A percentile compares a stretch with the other conserved stretches of the same genome.
These are phyloP conservation scores for Solanum ahanhuiri DNA, from an alignment of 257 asterid genomes.

Conservation along the genomic window DNA sequence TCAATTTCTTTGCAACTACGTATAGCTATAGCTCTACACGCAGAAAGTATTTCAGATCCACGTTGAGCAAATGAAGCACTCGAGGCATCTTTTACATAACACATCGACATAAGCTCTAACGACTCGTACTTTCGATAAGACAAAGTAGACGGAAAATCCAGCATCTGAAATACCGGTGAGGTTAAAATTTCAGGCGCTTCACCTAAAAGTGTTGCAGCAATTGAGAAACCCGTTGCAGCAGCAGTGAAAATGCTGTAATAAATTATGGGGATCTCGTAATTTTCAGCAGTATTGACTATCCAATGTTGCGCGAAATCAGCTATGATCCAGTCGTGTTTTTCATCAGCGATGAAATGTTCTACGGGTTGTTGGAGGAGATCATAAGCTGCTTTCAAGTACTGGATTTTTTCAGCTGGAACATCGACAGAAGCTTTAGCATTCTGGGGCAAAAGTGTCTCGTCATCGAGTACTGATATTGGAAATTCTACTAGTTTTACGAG, in stretches of 20 bases:
- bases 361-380: background rate
- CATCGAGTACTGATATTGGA: background rate
- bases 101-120: background rate
- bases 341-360: background rate
- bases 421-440: background rate
- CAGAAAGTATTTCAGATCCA: background rate
- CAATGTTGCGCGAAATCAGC: background rate
- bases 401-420: background rate
- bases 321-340: background rate
- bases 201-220: background rate
- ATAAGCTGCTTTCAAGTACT: background rate
- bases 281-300: background rate
- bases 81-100: background rate
- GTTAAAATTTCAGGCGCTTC: background rate
- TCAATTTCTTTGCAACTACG: conserved; percentile 7
- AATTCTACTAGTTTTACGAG: background rate
- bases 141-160: conserved; percentile 3
- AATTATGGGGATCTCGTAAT: background rate
- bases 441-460: background rate
- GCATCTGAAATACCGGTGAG: background rate
- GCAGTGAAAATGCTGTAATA: background rate
- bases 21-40: background rate
- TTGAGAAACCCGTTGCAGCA: background rate
- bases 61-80: conserved; percentile 1
- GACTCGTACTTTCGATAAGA: background rate